Base-by-base conservation (phyloP, 768 basidiomycete genomes). In the Suillus discolor region DNA sequence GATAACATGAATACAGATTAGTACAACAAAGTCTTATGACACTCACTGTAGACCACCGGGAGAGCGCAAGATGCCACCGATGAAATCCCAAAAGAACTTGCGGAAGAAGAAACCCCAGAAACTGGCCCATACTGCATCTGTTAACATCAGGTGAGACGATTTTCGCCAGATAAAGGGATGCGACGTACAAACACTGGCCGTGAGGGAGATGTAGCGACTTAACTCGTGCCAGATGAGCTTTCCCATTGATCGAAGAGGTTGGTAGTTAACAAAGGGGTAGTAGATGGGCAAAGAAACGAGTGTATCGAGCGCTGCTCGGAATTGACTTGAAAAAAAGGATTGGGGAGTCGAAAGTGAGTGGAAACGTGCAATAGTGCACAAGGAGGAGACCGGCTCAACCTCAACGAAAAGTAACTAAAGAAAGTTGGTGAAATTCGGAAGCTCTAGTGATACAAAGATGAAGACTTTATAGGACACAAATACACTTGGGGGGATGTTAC, bases 81-180 rank as follows among this genome's bases (percentile, higher is more conserved):
- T 80, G 74, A 97, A 94, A 80, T 97, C 96, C 92, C 93, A 97
- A 80, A 97, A 96, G 85, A 94, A 97, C 80, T 97, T 97, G 78
- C 94, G 92, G 80, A 88, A 95, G 71, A 90, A 80, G 16, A 96
- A 75, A 20, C 88, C 95, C 79, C 86, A 96, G 79, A 92, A 89
- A 39, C 85, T 81, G 16, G 91, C 89, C 93, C 92, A 94, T 13
- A 94, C 80, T 65, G 88, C 85, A 75, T 93, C 93, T 94, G 67
- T 61, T 42, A 31, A 41, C 9, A 64, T 69, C 65, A 68, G 69
- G 66, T 63, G 36, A 65, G 68, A 62, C 36, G 13, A 23, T 23
- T 39, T 23, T 11, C 25, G 41, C 16, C 55, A 65, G 51, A 62
- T 68, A 51, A 63, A 34, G 36, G 51, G 64, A 44, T 42, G 60